Evolutionary conservation across 805 yeast genomes (phyloP), one percentile per base, ranked within the genome.

Genomic region (Yarrowia bubula): DNA sequence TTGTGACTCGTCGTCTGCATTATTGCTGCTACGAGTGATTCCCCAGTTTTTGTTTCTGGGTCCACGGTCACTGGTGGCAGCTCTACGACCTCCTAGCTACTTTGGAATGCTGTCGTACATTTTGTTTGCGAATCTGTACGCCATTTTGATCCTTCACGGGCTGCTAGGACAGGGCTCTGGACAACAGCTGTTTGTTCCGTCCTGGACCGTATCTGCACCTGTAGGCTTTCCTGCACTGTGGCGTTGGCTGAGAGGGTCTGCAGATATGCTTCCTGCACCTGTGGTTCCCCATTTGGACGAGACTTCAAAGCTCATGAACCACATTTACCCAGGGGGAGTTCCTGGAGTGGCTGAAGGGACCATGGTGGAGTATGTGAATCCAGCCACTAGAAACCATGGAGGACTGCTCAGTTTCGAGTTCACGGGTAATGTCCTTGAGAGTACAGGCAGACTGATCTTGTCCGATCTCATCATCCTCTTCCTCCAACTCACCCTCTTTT

Each of bases 251-350:
- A 17, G 51, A 8, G 64, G 64, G 10, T 15, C 46, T 2, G 17
- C 61, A 1, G 37, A 35, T 5, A 58, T 58, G 35, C 33, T 33
- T 14, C 64, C 64, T 13, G 35, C 37, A 1, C 64, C 64, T 5
- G 51, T 58, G 10, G 18, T 58, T 0, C 64, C 64, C 1, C 7
- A 17, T 18, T 14, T 37, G 33, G 50, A 43, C 35, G 51, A 43
- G 2, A 32, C 51, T 9, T 10, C 28, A 18, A 18, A 14, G 3
- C 51, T 58, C 15, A 43, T 58, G 64, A 58, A 43, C 64, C 51
- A 44, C 51, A 58, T 58, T 22, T 58, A 43, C 43, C 64, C 64
- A 4, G 64, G 64, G 32, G 64, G 64, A 3, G 64, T 58, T 31
- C 64, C 64, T 2, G 64, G 64, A 11, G 51, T 58, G n/a, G 33